Percentiles rank a stretch among this genome's conserved stretches.
phyloP scores from a whole-genome alignment of 2,329 filamentous ascomycete genomes.

The Colletotrichum sojae region DNA sequence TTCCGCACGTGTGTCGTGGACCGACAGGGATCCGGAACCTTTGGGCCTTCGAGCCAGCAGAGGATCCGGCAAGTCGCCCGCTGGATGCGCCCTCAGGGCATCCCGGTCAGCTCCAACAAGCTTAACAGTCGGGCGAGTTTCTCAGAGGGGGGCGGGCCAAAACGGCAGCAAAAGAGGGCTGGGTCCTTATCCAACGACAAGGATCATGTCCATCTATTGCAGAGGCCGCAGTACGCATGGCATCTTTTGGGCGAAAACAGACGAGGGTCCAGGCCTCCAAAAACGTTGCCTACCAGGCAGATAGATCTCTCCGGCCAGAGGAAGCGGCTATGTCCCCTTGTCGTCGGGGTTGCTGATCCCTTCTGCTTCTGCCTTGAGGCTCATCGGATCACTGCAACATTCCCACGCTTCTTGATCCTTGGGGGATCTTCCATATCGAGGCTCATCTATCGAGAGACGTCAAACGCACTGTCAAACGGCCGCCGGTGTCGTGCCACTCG shows the following conservation, averaged over 20 bases:
- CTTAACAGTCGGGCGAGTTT: constrained; percentile 24
- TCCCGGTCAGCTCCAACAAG: constrained; percentile 18
- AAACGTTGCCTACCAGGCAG: constrained; percentile 4
- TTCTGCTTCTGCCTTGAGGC: constrained; percentile 5
- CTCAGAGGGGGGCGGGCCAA: not conserved
- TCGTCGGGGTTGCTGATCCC: constrained; percentile 24
- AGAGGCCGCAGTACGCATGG: not conserved
- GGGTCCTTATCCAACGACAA: not conserved
- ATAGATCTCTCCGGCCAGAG: constrained; percentile 6
- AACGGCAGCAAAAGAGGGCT: not conserved
- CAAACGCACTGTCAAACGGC: not conserved
- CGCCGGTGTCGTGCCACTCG: not conserved
- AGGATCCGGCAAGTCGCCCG: constrained; percentile 22
- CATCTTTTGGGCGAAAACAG: not conserved
- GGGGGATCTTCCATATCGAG: not conserved
- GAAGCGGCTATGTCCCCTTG: not conserved
- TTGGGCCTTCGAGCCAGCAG: not conserved
- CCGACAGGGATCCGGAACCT: constrained; percentile 17
- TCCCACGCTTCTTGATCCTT: not conserved
- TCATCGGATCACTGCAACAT: constrained; percentile 5
- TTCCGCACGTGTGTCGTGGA: constrained; percentile 34
- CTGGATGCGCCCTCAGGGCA: not conserved
- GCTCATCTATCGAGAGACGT: constrained; percentile 1
- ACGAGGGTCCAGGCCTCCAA: constrained; percentile 11
- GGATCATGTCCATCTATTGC: not conserved